Evolutionary conservation across 2,329 filamentous ascomycete species (phyloP), one percentile per base, ranked within the genome.

Genomic region (Hypoxylon sp.): DNA sequence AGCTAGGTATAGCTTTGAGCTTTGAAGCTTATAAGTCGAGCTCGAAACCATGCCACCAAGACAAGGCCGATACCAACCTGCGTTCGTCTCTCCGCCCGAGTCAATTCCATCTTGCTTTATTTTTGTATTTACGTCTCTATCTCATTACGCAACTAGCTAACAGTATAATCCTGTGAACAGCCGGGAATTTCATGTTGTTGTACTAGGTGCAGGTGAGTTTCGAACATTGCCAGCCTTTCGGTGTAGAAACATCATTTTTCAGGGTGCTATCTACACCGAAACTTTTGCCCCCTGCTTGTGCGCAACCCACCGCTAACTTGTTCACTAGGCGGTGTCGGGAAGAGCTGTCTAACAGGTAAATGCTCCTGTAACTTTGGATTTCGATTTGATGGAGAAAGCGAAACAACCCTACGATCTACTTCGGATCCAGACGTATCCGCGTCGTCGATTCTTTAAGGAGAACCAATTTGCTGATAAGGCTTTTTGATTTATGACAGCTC

Each of bases 301-400:
- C 49, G 48, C 63, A 62, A 55, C 67, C 67, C 56, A 49, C 54
- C 67, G 54, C 67, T 68, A 64, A 69, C 56, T 39, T 10, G 51
- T 54, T 56, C 39, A 71, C 58, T 77, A 93, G 91, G 93, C 80
- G 93, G 93, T 77, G 93, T 97, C 75, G 93, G 93, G 66, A 97
- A 97, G 80, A 96, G 92, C 78, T 96, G 93, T 83, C 83, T 97
- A 72, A 97, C 93, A 78, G 92, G 92, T 95, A 83, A 77, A 64
- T 19, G 24, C 55, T 67, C 51, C 82, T 48, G 37, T 66, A 65
- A 57, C 52, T 64, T 60, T 43, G 47, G 60, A 59, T 65, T 56
- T n/a, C 37, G 64, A 56, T 59, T 17, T 17, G 44, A 47, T 47
- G 3, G 13, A 19, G 56, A 56, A 54, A 55, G n/a, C 24, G 43